phyloP scores from a whole-genome alignment of 2,329 filamentous ascomycete species.

The Akanthomyces muscarius region DNA sequence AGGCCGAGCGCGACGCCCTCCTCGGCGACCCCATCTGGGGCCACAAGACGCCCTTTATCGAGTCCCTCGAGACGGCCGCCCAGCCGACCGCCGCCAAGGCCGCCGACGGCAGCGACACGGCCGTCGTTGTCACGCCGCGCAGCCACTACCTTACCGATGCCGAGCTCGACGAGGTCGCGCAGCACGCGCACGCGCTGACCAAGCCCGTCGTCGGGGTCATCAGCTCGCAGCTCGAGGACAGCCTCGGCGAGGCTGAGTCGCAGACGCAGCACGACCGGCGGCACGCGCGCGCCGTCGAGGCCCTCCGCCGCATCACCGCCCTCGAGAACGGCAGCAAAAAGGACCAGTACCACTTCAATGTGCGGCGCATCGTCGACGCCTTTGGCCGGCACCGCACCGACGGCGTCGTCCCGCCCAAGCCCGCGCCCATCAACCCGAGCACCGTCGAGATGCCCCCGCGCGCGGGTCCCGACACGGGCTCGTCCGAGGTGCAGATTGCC shows the following conservation, averaged over 20 bases:
- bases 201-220: constrained; percentile 46
- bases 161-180: constrained; percentile 63
- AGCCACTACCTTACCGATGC: constrained; percentile 71
- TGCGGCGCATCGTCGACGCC: constrained; percentile 75
- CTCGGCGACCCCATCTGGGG: constrained; percentile 79
- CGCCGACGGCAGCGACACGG: neutral
- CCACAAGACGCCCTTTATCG: constrained; percentile 73
- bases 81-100: constrained; percentile 35
- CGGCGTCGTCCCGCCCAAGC: constrained; percentile 58
- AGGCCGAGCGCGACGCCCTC: constrained; percentile 57
- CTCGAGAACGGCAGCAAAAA: constrained; percentile 73
- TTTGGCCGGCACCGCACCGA: constrained; percentile 95
- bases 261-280: constrained; percentile 45
- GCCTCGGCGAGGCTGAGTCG: constrained; percentile 30
- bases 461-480: constrained; percentile 88
- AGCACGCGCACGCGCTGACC: constrained; percentile 65
- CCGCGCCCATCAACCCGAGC: constrained; percentile 41
- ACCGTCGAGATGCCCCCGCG: constrained; percentile 47
- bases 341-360: constrained; percentile 77
- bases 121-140: constrained; percentile 41
- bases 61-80: constrained; percentile 69
- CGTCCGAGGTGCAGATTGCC: constrained; percentile 94
- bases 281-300: constrained; percentile 68
- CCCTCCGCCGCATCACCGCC: constrained; percentile 73
- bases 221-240: constrained; percentile 39